A percentile compares a stretch with the other conserved stretches of the same genome.
These are phyloP conservation scores for Irineochytrium annulatum DNA, from an alignment of 192 early-diverging fungal species.

Conservation along the genomic window DNA sequence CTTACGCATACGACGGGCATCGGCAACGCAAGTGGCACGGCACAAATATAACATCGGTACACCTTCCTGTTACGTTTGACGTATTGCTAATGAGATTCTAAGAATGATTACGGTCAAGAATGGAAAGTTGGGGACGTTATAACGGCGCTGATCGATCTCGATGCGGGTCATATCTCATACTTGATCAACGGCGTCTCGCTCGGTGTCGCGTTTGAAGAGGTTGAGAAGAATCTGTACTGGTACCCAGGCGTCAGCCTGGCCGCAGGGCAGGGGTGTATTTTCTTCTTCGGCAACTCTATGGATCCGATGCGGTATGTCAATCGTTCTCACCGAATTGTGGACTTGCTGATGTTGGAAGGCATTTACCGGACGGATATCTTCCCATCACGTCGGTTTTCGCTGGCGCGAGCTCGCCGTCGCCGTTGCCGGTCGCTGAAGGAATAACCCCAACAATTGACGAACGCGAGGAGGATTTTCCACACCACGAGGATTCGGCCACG, in stretches of 20 bases:
- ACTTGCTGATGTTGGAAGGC: too few species aligned
- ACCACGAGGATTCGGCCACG: too few species aligned
- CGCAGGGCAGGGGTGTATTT: conserved; percentile 60
- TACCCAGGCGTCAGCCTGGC: conserved; percentile 75
- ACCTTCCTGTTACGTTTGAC: conserved; percentile 2
- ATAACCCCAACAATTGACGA: too few species aligned
- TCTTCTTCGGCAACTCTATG: conserved; percentile 62
- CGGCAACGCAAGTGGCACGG: conserved; percentile 72
- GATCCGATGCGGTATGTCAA: conserved; percentile 40
- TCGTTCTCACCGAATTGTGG: too few species aligned
- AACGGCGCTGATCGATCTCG: conserved; percentile 58
- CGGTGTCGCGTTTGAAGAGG: conserved; percentile 56
- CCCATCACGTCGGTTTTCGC: too few species aligned
- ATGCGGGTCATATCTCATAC: conserved; percentile 57
- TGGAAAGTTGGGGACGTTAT: conserved; percentile 52
- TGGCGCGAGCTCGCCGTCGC: too few species aligned
- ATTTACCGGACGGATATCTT: too few species aligned
- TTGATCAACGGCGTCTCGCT: conserved; percentile 64
- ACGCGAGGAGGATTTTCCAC: too few species aligned
- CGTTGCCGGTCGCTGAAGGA: too few species aligned
- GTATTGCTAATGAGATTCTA: conserved; percentile 16
- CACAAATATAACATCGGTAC: conserved; percentile 22
- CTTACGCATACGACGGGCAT: conserved; percentile 76
- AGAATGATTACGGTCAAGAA: conserved; percentile 48
- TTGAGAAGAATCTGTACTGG: conserved; percentile 31